A percentile compares a stretch with the other conserved stretches of the same genome.
Conservation (phyloP, 371 early-diverging fungal species). For the Entomophthora muscae region DNA sequence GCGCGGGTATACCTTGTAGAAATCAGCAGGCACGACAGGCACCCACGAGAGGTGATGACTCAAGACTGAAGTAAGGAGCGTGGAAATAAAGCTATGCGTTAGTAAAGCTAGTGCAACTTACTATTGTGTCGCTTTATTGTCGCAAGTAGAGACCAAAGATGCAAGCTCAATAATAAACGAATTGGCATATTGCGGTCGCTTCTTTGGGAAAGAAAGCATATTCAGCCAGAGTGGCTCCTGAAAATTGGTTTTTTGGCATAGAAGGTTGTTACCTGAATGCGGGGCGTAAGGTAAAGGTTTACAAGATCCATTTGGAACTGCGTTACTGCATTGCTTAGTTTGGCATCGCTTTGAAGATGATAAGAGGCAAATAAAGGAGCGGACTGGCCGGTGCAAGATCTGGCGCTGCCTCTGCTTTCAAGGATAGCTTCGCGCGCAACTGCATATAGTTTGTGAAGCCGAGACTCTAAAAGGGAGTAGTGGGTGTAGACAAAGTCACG, state of each 20-base stretch:
- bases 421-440: slow-evolving; percentile 19
- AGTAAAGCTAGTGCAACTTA: slow-evolving; percentile 9
- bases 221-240: slow-evolving; percentile 45
- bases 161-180: slow-evolving; percentile 28
- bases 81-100: slow-evolving; percentile 23
- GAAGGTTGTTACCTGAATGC: slow-evolving; percentile 30
- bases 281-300: slow-evolving; percentile 31
- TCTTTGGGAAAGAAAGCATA: slow-evolving; percentile 39
- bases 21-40: slow-evolving; percentile 27
- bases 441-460: slow-evolving; percentile 35
- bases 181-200: slow-evolving; percentile 22
- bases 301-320: slow-evolving; percentile 30
- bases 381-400: slow-evolving; percentile 15
- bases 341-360: slow-evolving; percentile 28
- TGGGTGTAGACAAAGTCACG: slow-evolving; percentile 44
- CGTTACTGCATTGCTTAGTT: slow-evolving; percentile 23
- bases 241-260: no score
- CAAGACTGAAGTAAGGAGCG: slow-evolving; percentile 29
- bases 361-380: slow-evolving; percentile 15
- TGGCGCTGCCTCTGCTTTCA: slow-evolving; percentile 9
- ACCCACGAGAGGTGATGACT: slow-evolving; percentile 44
- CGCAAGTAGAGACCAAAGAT: slow-evolving; percentile 23
- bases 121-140: slow-evolving; percentile 20
- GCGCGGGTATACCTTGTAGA: slow-evolving; percentile 10
- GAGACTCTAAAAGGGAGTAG: slow-evolving; percentile 38